Base-by-base conservation (phyloP, 495 filamentous ascomycete genomes). In the Aspergillus saccharolyticus region DNA sequence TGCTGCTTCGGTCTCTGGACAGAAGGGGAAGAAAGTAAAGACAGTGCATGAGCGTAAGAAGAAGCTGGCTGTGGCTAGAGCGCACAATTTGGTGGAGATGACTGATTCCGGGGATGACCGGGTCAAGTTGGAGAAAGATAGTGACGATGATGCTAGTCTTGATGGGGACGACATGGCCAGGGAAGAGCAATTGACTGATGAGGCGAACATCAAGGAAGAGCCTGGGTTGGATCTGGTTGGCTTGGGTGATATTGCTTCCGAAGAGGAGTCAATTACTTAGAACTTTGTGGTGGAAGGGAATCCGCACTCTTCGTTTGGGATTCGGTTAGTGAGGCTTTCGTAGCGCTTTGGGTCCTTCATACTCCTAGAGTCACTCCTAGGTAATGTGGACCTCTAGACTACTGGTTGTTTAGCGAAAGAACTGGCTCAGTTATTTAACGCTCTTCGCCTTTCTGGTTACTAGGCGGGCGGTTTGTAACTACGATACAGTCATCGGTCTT, bases 81-180 rank as follows among this genome's bases (percentile, higher is more conserved):
- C 28, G 45, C 42, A 54, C 43, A 58, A 22, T 1, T 9, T 55
- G 33, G 46, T 42, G 8, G 39, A 16, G 53, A 45, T 55, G 24
- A 12, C 3, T 12, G 49, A 22, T 4, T 19, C 44, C 44, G 19
- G 12, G 44, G 44, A 20, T 9, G 14, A n/a, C 5, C 17, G 16
- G 3, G 28, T 28, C 15, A 50, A 30, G 22, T 12, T 30, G 47
- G 47, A 25, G 14, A 24, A 30, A 7, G 47, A 28, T 7, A 20
- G 24, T 9, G 45, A 48, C 4, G 45, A 18, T 15, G n/a, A n/a
- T n/a, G n/a, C n/a, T n/a, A n/a, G n/a, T n/a, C n/a, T n/a, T n/a
- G 53, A 48, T 1, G 53, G 42, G 25, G 8, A 24, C 28, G 44
- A 4, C 2, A 14, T 16, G 12, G 44, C 17, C 10, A 45, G 14